Conservation (phyloP, 1,284 basidiomycete genomes). For the Sporisorium exsertum region DNA sequence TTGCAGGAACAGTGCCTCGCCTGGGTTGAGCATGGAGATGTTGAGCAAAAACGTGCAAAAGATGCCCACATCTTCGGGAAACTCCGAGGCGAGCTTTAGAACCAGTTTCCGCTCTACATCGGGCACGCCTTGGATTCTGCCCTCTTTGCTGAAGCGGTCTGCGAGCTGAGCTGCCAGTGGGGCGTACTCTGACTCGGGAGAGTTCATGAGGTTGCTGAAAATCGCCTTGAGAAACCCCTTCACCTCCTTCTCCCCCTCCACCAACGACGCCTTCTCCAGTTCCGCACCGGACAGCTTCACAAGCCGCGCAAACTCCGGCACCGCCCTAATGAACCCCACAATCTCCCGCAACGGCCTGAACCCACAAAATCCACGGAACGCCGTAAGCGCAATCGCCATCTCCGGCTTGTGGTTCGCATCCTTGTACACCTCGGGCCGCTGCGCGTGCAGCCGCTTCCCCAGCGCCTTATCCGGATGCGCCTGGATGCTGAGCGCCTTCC, state of each 20-base stretch:
- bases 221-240: constrained; percentile 41
- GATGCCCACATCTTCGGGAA: constrained; percentile 91
- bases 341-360: constrained; percentile 84
- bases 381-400: constrained; percentile 94
- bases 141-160: constrained; percentile 11
- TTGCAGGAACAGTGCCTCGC: constrained; percentile 92
- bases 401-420: constrained; percentile 97
- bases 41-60: constrained; percentile 94
- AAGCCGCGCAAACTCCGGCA: constrained; percentile 80
- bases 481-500: constrained; percentile 95
- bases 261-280: constrained; percentile 1
- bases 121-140: background rate
- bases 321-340: constrained; percentile 76
- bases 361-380: constrained; percentile 90
- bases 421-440: constrained; percentile 88
- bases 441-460: constrained; percentile 80
- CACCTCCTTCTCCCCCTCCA: constrained; percentile 3
- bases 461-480: constrained; percentile 94
- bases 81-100: constrained; percentile 81
- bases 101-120: constrained; percentile 75
- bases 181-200: constrained; percentile 8
- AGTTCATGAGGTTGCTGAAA: constrained; percentile 58
- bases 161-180: constrained; percentile 20
- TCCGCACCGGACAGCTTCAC: constrained; percentile 21
- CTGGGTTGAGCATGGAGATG: constrained; percentile 81